Evolutionary conservation across 116 monocot genomes (phyloP), one percentile per base, ranked within the genome.

Genomic region (Cymodocea nodosa): DNA sequence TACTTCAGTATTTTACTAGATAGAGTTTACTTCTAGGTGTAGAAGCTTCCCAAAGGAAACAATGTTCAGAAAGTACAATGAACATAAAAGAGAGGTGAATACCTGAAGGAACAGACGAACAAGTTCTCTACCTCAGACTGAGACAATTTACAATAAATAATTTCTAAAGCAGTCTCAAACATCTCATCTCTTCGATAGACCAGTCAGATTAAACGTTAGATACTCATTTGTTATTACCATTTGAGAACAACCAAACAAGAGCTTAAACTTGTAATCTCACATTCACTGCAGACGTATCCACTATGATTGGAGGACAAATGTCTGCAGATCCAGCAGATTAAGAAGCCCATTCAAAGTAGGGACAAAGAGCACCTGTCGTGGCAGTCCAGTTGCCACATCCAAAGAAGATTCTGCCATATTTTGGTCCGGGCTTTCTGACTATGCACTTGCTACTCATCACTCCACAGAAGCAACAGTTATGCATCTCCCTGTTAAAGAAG

Each of bases 321-420:
- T 16, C 17, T n/a, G 53, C 25, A 36, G 10, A 13, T 59, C 51
- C 49, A 65, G 25, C 14, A 20, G 37, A 50, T 69, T 64, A 81
- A 44, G 78, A 82, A 39, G 87, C 89, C 91, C 91, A 92, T 53
- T 68, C 79, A 36, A 91, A 97, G 80, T 91, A 92, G 30, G 78
- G 76, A 57, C 98, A 98, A 24, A 55, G 67, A 0, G 89, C 84
- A 56, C 81, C 75, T 62, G 85, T 73, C 20, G 79, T 52, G 2
- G 80, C 44, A 1, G 84, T 82, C 89, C 86, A 98, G 30, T 89
- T 88, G 11, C 98, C 98, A 44, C 98, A 92, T 14, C 92, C 86
- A 56, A 84, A 98, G 77, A 89, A 92, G 62, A 71, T 77, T 48
- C 82, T 78, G 3, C 84, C 98, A 23, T 92, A 84, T 6, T 66